Evolutionary conservation across 2,329 filamentous ascomycete genomes (phyloP).

Genomic region (Claviceps quebecensis): DNA sequence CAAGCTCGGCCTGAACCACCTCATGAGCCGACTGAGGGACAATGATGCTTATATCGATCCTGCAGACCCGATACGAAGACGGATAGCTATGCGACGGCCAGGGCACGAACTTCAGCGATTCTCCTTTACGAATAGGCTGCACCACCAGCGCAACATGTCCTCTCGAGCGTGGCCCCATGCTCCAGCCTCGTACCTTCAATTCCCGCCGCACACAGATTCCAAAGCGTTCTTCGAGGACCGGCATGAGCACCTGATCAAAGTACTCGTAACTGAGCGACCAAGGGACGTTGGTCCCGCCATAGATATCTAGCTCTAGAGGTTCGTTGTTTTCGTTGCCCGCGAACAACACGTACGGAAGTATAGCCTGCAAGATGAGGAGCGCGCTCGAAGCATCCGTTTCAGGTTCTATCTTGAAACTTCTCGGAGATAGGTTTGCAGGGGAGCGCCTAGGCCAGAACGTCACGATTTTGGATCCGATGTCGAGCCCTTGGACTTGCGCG

Average conservation of each 20-base stretch:
- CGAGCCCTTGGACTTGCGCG: constrained; percentile 35
- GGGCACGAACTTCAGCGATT: constrained; percentile 22
- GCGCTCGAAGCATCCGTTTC: constrained; percentile 38
- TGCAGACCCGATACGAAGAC: constrained; percentile 22
- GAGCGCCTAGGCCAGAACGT: constrained; percentile 29
- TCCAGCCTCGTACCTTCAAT: constrained; percentile 37
- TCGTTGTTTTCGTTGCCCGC: constrained; percentile 28
- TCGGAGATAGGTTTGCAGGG: constrained; percentile 25
- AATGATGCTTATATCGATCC: constrained; percentile 37
- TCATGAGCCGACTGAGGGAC: constrained; percentile 30
- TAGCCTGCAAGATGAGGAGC: constrained; percentile 44
- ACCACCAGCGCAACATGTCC: constrained; percentile 32
- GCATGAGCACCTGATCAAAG: constrained; percentile 45
- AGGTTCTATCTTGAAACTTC: constrained; percentile 34
- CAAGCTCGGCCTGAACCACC: constrained; percentile 26
- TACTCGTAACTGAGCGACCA: constrained; percentile 48
- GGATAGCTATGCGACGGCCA: constrained; percentile 11
- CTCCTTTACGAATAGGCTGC: constrained; percentile 18
- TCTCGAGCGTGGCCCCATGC: constrained; percentile 23
- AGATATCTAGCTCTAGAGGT: constrained; percentile 35
- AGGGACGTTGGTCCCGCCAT: constrained; percentile 45
- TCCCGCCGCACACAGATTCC: constrained; percentile 30
- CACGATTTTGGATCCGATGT: constrained; percentile 35
- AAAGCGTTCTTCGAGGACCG: constrained; percentile 36
- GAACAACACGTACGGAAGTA: constrained; percentile 45